phyloP scores from a whole-genome alignment of 2,329 filamentous ascomycete genomes.

The Stemphylium vesicarium region DNA sequence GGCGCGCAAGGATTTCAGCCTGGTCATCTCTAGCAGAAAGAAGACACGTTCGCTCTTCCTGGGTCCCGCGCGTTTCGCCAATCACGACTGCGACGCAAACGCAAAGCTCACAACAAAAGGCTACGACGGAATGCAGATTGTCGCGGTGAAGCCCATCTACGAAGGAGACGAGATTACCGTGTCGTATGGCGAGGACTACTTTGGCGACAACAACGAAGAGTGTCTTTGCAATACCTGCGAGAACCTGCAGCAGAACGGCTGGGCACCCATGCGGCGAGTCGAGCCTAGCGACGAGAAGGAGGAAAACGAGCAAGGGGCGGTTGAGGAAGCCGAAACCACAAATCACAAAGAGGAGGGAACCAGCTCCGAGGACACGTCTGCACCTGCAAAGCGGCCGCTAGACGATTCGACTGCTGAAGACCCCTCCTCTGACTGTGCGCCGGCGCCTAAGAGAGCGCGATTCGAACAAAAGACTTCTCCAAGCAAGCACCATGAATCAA shows the following conservation, averaged over 20 bases:
- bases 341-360: conserved; percentile 1
- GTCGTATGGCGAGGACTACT: conserved; percentile 94
- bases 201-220: conserved; percentile 92
- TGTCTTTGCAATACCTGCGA: conserved; percentile 93
- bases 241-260: conserved; percentile 75
- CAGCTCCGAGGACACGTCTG: conserved; percentile 10
- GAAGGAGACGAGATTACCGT: conserved; percentile 96
- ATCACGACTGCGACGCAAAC: conserved; percentile 96
- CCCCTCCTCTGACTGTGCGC: conserved; percentile 18
- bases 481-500: conserved; percentile 16
- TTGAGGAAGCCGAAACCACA: conserved; percentile 16
- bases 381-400: conserved; percentile 37
- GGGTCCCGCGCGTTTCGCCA: conserved; percentile 93
- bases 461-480: conserved; percentile 20
- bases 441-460: conserved; percentile 20
- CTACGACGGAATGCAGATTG: conserved; percentile 86
- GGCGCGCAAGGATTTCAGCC: conserved; percentile 92
- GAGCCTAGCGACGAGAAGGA: conserved; percentile 43
- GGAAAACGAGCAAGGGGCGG: conserved; percentile 20
- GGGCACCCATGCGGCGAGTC: conserved; percentile 62
- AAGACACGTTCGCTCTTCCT: conserved; percentile 92
- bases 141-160: conserved; percentile 80
- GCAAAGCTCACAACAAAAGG: conserved; percentile 84
- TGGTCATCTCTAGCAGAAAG: conserved; percentile 90
- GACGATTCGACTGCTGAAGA: conserved; percentile 26